Evolutionary conservation across 139 green algal species (phyloP).

Genomic region (Chlamydomonas sphaeroides): DNA sequence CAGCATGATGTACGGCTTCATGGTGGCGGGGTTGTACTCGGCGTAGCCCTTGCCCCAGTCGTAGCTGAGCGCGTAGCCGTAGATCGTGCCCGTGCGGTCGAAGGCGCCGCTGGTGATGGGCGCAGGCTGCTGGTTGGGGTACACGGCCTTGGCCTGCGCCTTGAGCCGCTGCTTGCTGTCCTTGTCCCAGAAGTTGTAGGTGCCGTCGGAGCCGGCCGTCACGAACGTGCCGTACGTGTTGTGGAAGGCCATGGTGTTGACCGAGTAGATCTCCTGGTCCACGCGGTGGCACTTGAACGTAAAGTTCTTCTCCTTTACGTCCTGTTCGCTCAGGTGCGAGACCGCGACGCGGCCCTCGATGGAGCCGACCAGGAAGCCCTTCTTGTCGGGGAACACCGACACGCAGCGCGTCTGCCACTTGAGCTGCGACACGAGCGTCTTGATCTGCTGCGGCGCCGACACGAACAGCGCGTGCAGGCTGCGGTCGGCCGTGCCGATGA

Average conservation of each 20-base stretch:
- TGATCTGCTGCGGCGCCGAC: conserved; percentile 73
- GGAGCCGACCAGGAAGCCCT: conserved; percentile 92
- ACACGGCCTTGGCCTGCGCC: conserved; percentile 53
- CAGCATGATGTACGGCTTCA: conserved; percentile 90
- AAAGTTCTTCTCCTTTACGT: conserved; percentile 60
- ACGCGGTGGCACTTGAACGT: conserved; percentile 91
- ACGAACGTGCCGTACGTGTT: conserved; percentile 90
- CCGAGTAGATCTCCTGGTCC: conserved; percentile 90
- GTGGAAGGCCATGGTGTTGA: conserved; percentile 96
- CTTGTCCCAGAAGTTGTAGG: conserved; percentile 99
- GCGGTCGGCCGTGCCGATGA: conserved; percentile 83
- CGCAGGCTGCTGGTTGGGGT: conserved; percentile 44
- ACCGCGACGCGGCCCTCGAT: conserved; percentile 97
- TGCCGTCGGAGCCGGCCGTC: conserved; percentile 90
- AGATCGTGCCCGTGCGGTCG: conserved; percentile 91
- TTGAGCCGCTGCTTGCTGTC: conserved; percentile 98
- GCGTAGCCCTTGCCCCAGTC: conserved; percentile 92
- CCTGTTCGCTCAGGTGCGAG: conserved; percentile 92
- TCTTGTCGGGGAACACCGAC: conserved; percentile 88
- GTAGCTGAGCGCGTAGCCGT: conserved; percentile 91
- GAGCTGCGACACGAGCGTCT: conserved; percentile 87
- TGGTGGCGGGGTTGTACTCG: conserved; percentile 74
- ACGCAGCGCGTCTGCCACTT: conserved; percentile 98
- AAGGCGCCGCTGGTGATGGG: conserved; percentile 91
- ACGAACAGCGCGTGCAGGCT: conserved; percentile 79